These are phyloP conservation scores for Aspergillus tamarii DNA, from an alignment of 2,329 filamentous ascomycete species.

Conservation along the genomic window DNA sequence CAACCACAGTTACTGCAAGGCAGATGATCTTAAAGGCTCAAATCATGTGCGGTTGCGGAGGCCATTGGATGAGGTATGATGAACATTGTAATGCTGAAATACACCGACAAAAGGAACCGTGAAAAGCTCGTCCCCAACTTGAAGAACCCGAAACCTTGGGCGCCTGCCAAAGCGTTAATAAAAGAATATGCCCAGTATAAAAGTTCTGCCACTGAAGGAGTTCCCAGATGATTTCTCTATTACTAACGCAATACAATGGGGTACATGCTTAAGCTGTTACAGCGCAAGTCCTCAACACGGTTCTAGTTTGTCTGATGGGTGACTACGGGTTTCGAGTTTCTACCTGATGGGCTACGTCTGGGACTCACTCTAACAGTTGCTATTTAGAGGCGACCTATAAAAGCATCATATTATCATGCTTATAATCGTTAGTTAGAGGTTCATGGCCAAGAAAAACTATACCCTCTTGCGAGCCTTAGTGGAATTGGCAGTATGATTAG, in stretches of 20 bases:
- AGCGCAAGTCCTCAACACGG: neutral
- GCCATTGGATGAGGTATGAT: neutral
- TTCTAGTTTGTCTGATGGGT: neutral
- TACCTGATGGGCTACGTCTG: neutral
- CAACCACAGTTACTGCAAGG: neutral
- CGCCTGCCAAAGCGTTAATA: neutral
- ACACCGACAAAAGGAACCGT: neutral
- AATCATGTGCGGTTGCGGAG: neutral
- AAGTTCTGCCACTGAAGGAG: neutral
- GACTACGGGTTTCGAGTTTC: neutral
- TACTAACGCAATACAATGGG: neutral
- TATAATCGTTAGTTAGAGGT: too few relatives aligned
- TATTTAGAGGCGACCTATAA: too few relatives aligned
- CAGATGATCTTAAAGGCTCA: neutral
- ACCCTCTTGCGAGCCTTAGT: too few relatives aligned
- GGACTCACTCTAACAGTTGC: too few relatives aligned
- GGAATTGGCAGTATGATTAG: too few relatives aligned
- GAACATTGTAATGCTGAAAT: neutral
- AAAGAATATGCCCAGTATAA: neutral
- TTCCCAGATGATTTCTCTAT: neutral
- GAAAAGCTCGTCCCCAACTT: neutral
- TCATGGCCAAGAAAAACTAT: too few relatives aligned
- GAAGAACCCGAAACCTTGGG: neutral
- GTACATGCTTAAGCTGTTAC: neutral
- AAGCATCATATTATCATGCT: too few relatives aligned